These are phyloP conservation scores for Irpex lacteus DNA, from an alignment of 1,284 basidiomycete species.

Conservation along the genomic window DNA sequence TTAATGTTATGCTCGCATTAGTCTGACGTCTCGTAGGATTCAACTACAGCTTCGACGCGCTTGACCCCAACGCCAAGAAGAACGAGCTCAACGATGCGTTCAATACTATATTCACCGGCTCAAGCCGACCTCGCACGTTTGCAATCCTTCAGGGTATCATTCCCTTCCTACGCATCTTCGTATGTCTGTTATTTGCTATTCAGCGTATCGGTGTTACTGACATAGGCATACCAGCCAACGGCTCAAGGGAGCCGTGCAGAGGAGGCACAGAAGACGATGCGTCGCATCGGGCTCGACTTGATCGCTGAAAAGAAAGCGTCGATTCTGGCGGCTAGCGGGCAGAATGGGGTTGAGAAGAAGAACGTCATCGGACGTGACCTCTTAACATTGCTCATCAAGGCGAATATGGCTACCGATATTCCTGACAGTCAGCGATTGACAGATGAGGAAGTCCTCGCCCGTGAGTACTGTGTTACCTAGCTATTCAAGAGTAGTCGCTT, in stretches of 20 bases:
- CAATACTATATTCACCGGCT: constrained; percentile 35
- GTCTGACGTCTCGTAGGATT: constrained; percentile 8
- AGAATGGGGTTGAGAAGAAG: constrained; percentile 24
- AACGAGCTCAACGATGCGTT: constrained; percentile 54
- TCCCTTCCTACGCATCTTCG: constrained; percentile 40
- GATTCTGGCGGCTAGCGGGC: constrained; percentile 16
- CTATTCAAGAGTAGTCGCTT: neutral
- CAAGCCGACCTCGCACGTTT: constrained; percentile 24
- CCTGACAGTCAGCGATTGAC: constrained; percentile 42
- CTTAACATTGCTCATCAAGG: constrained; percentile 37
- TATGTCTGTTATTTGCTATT: constrained; percentile 23
- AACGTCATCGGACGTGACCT: constrained; percentile 25
- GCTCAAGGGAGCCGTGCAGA: constrained; percentile 19
- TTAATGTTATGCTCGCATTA: neutral
- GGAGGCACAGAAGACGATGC: constrained; percentile 28
- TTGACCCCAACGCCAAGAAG: constrained; percentile 32
- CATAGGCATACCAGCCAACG: constrained; percentile 25
- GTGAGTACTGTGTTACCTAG: constrained; percentile 31
- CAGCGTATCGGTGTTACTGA: neutral
- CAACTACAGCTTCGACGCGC: constrained; percentile 44
- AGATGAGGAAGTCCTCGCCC: constrained; percentile 54
- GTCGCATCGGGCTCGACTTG: constrained; percentile 35
- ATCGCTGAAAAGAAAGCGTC: constrained; percentile 40
- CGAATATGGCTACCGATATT: constrained; percentile 46
- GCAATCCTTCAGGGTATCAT: constrained; percentile 34